Conservation (phyloP, 2,329 filamentous ascomycete genomes). For the Venturia aucupariae region DNA sequence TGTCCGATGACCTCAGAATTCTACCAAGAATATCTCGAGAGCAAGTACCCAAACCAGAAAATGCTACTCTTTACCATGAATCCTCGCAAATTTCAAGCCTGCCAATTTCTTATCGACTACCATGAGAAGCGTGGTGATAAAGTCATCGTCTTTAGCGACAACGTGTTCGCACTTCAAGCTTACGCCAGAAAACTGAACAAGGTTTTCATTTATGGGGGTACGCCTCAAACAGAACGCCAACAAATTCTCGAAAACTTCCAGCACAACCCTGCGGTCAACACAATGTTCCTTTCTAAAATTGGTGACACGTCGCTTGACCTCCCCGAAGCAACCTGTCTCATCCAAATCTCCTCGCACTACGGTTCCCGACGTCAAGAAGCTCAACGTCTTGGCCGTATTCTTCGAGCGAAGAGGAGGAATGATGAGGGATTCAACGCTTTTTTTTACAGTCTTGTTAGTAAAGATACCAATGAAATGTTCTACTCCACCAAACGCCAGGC, state of each 20-base stretch:
- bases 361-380: constrained; percentile 95
- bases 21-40: constrained; percentile 81
- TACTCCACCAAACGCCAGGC: constrained; percentile 95
- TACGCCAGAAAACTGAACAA: constrained; percentile 80
- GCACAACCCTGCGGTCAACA: constrained; percentile 81
- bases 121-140: constrained; percentile 93
- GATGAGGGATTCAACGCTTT: constrained; percentile 99
- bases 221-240: constrained; percentile 74
- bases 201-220: constrained; percentile 85
- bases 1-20: constrained; percentile 99
- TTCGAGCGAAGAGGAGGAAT: constrained; percentile 88
- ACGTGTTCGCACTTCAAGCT: constrained; percentile 81
- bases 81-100: constrained; percentile 91
- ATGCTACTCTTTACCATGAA: constrained; percentile 90
- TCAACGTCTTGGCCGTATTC: constrained; percentile 82
- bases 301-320: constrained; percentile 96
- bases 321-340: constrained; percentile 90
- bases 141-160: constrained; percentile 96
- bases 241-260: constrained; percentile 90
- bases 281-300: constrained; percentile 93
- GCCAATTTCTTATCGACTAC: constrained; percentile 96
- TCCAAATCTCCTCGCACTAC: constrained; percentile 96
- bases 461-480: constrained; percentile 96
- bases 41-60: constrained; percentile 52
- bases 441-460: constrained; percentile 95